phyloP scores from a whole-genome alignment of 2,329 filamentous ascomycete species.

The Calonectria crousiana region DNA sequence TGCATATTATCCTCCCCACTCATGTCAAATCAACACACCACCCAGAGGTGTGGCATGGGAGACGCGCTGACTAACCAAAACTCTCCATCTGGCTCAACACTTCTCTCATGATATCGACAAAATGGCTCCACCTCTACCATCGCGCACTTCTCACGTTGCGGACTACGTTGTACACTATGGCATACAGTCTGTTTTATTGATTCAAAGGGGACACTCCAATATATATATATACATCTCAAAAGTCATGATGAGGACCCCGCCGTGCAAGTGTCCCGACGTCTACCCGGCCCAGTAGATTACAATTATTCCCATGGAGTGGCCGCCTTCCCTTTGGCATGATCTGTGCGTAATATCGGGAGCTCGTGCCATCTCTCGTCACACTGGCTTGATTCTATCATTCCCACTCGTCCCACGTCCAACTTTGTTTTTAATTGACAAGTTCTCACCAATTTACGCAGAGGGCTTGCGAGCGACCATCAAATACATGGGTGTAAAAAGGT shows the following conservation, averaged over 20 bases:
- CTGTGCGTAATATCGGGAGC: conserved; percentile 32
- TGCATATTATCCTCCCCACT: conserved; percentile 2
- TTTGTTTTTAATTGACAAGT: conserved; percentile 20
- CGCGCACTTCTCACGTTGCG: neutral
- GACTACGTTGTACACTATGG: neutral
- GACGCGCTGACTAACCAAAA: conserved; percentile 15
- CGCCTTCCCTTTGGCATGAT: conserved; percentile 33
- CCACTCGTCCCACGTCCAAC: conserved; percentile 5
- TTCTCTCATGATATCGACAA: neutral
- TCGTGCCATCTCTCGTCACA: conserved; percentile 18
- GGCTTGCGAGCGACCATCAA: conserved; percentile 95
- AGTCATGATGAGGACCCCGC: conserved; percentile 24
- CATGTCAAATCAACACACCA: conserved; percentile 7
- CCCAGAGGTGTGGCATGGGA: neutral
- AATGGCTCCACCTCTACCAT: neutral
- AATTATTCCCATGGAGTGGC: conserved; percentile 45
- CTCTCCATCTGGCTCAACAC: conserved; percentile 8
- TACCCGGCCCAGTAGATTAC: conserved; percentile 39
- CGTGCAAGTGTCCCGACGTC: conserved; percentile 16
- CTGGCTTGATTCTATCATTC: conserved; percentile 5
- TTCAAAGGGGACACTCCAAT: conserved; percentile 18
- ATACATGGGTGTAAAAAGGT: conserved; percentile 99
- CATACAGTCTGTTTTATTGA: neutral
- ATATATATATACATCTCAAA: conserved; percentile 25
- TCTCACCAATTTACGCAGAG: conserved; percentile 32